A percentile compares a stretch with the other conserved stretches of the same genome.
phyloP scores from a whole-genome alignment of 2,329 filamentous ascomycete genomes.

The Aspergillus sp. region DNA sequence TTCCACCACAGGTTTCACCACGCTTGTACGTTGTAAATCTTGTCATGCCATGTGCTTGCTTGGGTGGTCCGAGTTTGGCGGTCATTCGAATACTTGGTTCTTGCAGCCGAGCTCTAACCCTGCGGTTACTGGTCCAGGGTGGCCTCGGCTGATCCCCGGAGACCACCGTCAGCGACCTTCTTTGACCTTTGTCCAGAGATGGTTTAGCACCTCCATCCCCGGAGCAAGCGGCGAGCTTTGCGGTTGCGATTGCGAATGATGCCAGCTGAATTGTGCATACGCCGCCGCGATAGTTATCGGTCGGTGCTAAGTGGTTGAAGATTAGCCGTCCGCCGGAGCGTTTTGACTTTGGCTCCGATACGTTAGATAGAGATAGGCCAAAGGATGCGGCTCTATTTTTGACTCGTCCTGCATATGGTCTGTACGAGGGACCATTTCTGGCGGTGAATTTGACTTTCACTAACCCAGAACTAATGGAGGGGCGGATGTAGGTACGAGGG shows the following conservation, averaged over 20 bases:
- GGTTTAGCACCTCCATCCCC: background rate
- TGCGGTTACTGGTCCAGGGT: background rate
- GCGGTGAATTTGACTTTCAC: background rate
- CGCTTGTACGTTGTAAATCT: background rate
- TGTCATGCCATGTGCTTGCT: constrained; percentile 20
- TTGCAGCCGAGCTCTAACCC: background rate
- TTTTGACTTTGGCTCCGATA: background rate
- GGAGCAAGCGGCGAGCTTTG: background rate
- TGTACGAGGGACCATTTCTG: background rate
- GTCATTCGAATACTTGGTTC: background rate
- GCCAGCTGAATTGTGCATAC: background rate
- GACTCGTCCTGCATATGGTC: background rate
- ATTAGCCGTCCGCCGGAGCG: background rate
- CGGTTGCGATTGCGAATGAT: background rate
- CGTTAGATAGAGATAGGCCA: background rate
- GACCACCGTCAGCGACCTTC: background rate
- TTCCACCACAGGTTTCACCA: constrained; percentile 13
- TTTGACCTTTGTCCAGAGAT: background rate
- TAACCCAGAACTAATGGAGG: constrained; percentile 2
- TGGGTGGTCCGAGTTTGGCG: constrained; percentile 11
- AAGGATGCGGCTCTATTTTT: constrained; percentile 10
- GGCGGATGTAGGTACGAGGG: constrained; percentile 11
- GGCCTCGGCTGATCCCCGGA: background rate
- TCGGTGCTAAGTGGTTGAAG: background rate
- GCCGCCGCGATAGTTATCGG: background rate